Evolutionary conservation across 2,329 filamentous ascomycete species (phyloP).

Genomic region (Neobulgaria alba): DNA sequence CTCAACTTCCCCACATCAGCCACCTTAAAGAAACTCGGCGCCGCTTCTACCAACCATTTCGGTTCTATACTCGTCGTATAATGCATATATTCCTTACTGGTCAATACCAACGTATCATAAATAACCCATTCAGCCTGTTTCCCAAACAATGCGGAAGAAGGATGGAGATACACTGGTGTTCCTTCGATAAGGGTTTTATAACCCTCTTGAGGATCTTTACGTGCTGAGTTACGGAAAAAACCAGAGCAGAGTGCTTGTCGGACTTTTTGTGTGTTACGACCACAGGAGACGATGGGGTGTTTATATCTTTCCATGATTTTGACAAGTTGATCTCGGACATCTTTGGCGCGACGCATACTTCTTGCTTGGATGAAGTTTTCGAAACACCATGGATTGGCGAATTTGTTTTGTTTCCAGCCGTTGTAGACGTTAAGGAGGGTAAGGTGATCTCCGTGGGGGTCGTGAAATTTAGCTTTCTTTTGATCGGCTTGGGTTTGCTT

Average conservation of each 20-base stretch:
- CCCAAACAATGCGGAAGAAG: conserved; percentile 82
- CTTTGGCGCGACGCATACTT: conserved; percentile 79
- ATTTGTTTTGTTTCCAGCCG: conserved; percentile 82
- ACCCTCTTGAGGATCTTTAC: conserved; percentile 92
- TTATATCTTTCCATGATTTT: conserved; percentile 92
- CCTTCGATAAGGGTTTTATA: conserved; percentile 97
- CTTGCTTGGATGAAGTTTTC: conserved; percentile 97
- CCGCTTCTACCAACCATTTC: conserved; percentile 87
- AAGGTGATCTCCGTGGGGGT: conserved; percentile 87
- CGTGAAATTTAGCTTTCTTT: conserved; percentile 96
- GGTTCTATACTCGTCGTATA: conserved; percentile 88
- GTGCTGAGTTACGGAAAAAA: conserved; percentile 90
- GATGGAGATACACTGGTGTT: conserved; percentile 91
- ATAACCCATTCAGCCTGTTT: conserved; percentile 96
- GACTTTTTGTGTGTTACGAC: conserved; percentile 77
- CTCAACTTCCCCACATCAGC: conserved; percentile 78
- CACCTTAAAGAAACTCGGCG: conserved; percentile 98
- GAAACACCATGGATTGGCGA: conserved; percentile 83
- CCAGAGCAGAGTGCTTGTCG: conserved; percentile 83
- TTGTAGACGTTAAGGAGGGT: conserved; percentile 97
- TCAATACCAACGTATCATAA: conserved; percentile 84
- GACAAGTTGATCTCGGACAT: conserved; percentile 84
- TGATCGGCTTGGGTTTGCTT: conserved; percentile 95
- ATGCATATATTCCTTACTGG: conserved; percentile 98
- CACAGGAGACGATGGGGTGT: conserved; percentile 74